Evolutionary conservation across 352 stramenopile species (phyloP), one percentile per base, ranked within the genome.

Genomic region (Phytophthora citricola): DNA sequence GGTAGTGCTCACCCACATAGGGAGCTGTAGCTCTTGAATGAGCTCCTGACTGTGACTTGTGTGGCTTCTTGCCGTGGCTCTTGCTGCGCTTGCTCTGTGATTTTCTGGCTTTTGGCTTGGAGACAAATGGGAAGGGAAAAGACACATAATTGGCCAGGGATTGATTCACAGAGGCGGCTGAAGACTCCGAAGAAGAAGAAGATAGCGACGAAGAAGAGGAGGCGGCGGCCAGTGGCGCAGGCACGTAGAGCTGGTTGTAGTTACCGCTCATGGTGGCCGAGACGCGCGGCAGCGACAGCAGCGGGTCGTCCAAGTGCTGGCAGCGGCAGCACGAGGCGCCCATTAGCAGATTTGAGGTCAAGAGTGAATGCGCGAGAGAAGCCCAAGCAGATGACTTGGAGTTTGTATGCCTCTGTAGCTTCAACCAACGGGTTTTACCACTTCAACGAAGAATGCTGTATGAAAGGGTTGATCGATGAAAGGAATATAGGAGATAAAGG

Each of bases 91-190:
- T 46, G 48, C 38, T 24, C 15, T 50, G 45, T 20, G 54, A 44
- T 10, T 15, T 32, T 31, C 9, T 20, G 36, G 27, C 4, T 22
- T 60, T 51, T 34, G 67, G 59, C 38, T 87, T 87, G 29, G 71
- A 81, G 0, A 78, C 74, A 26, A 92, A 93, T 15, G 85, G 85
- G 65, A 93, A 93, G 44, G 85, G 80, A 61, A 93, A 93, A 12
- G 83, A 83, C 15, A 91, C 75, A 66, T 93, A 93, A 68, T 81
- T 93, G 26, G 75, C 76, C 5, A 93, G 75, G 14, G 83, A 84
- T 61, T 89, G 82, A 22, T 75, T 53, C 46, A 65, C 45, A 24
- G 78, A 55, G 22, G 65, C 58, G 24, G 7, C 31, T 14, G 31
- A 36, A 36, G 31, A 36, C 31, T 6, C 31, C 9, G 66, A 56